Evolutionary conservation across 2,329 filamentous ascomycete species (phyloP).

Genomic region (Fusarium keratoplasticum): DNA sequence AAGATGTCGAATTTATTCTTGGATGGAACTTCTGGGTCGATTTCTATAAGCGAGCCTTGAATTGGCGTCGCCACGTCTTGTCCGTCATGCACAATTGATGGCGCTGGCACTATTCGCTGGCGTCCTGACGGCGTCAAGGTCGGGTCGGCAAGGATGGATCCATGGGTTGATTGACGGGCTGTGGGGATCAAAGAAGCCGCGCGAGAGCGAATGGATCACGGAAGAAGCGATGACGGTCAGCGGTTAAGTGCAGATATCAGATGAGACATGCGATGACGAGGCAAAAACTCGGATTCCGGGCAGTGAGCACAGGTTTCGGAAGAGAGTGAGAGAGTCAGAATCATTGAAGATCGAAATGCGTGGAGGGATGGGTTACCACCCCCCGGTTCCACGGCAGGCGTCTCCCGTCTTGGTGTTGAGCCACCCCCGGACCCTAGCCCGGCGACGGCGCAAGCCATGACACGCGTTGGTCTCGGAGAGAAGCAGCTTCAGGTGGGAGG

Average conservation of each 20-base stretch:
- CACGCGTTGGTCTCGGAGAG: background rate
- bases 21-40: background rate
- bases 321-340: background rate
- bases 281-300: background rate
- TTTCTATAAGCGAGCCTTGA: background rate
- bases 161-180: background rate
- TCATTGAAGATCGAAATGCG: background rate
- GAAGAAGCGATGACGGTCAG: background rate
- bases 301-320: background rate
- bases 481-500: background rate
- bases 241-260: background rate
- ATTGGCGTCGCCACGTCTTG: background rate
- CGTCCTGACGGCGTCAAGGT: slow-evolving; percentile 1
- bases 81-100: background rate
- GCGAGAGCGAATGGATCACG: background rate
- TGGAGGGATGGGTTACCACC: background rate
- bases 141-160: background rate
- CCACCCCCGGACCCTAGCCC: background rate
- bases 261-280: background rate
- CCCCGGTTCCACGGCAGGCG: background rate
- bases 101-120: background rate
- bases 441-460: background rate
- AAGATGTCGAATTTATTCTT: background rate
- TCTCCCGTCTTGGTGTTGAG: slow-evolving; percentile 7
- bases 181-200: background rate